Percentiles rank a stretch among this genome's conserved stretches.
These are phyloP conservation scores for Pilaira anomala DNA, from an alignment of 192 early-diverging fungal species.

Conservation along the genomic window DNA sequence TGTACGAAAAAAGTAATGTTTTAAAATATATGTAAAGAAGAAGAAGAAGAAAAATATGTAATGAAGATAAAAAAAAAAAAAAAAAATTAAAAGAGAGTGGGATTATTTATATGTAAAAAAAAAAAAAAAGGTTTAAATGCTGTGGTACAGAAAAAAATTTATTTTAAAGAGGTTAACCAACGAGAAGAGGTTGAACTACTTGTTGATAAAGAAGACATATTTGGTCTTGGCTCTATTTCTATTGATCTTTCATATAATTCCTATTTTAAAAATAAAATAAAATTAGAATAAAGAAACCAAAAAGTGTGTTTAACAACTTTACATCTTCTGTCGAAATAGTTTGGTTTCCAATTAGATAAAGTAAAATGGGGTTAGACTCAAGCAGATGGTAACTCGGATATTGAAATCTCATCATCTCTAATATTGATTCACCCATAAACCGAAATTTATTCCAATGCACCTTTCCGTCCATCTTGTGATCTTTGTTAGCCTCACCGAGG, in stretches of 20 bases:
- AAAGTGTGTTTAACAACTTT: constrained; percentile 10
- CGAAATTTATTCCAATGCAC: constrained; percentile 74
- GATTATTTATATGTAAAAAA: constrained; percentile 1
- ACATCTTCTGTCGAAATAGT: constrained; percentile 28
- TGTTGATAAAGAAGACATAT: constrained; percentile 1
- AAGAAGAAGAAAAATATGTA: not conserved
- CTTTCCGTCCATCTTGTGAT: constrained; percentile 56
- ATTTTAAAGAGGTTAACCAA: constrained; percentile 12
- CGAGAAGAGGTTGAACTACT: constrained; percentile 5
- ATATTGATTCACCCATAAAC: constrained; percentile 45
- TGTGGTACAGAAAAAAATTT: no score
- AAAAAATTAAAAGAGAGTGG: not conserved
- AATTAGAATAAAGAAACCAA: not conserved
- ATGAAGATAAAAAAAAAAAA: constrained; percentile 8
- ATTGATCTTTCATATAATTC: constrained; percentile 10
- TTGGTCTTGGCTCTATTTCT: not conserved
- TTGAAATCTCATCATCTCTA: constrained; percentile 27
- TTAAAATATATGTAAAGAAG: not conserved
- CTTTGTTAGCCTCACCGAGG: constrained; percentile 68
- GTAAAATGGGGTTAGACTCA: constrained; percentile 18
- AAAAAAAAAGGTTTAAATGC: not conserved
- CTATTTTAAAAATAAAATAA: not conserved
- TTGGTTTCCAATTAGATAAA: constrained; percentile 26
- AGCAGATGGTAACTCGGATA: constrained; percentile 17
- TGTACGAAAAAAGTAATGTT: no score